These are phyloP conservation scores for Stromatinia cepivora DNA, from an alignment of 2,329 filamentous ascomycete genomes.

Conservation along the genomic window DNA sequence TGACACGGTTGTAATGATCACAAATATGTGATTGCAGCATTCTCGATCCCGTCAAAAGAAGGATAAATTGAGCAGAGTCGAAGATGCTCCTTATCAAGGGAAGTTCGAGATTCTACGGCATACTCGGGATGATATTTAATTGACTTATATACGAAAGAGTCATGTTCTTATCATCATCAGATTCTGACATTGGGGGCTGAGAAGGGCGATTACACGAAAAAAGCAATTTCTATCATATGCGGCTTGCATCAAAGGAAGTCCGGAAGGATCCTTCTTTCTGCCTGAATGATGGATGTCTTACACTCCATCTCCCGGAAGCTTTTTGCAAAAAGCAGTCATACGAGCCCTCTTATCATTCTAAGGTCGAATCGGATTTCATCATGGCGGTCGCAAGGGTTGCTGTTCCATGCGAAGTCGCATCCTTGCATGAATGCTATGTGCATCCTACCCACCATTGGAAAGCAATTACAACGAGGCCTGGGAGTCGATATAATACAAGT, in stretches of 20 bases:
- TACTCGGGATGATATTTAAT: background rate
- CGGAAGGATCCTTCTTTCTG: background rate
- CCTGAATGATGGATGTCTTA: conserved; percentile 10
- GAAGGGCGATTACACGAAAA: background rate
- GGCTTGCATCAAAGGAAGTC: background rate
- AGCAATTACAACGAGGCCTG: background rate
- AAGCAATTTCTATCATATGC: conserved; percentile 1
- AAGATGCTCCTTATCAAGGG: background rate
- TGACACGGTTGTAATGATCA: background rate
- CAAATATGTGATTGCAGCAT: background rate
- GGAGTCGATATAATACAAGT: conserved; percentile 14
- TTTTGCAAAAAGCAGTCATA: conserved; percentile 14
- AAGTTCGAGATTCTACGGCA: background rate
- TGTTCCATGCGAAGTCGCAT: conserved; percentile 10
- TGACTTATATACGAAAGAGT: background rate
- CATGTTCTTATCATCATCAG: too few species aligned
- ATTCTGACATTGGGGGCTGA: background rate
- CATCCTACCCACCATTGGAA: conserved; percentile 12
- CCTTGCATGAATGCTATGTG: conserved; percentile 12
- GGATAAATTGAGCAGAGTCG: background rate
- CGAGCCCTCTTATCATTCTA: background rate
- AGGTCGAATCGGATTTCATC: conserved; percentile 10
- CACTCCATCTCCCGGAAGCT: background rate
- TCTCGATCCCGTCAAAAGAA: background rate
- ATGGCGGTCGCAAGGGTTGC: background rate